Evolutionary conservation across 164 flowering plant species (phyloP).

Genomic region (Malania oleifera): DNA sequence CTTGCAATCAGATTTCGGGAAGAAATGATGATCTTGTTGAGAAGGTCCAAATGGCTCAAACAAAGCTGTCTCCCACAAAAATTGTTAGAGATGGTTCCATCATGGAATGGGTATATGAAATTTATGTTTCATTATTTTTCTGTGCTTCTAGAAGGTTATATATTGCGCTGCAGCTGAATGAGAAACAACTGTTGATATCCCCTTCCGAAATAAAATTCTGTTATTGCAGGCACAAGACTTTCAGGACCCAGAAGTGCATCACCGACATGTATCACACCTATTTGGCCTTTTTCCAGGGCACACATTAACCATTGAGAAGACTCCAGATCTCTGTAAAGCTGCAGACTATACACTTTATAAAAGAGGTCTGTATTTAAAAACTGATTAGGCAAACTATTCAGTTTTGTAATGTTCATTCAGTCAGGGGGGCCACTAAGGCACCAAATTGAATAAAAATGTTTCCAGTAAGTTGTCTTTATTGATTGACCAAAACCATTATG

Average conservation of each 20-base stretch:
- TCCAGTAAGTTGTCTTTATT: too few relatives aligned
- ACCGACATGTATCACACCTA: slow-evolving; percentile 85
- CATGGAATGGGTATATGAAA: slow-evolving; percentile 82
- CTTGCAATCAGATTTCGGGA: slow-evolving; percentile 55
- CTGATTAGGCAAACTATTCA: not conserved
- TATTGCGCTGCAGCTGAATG: too few relatives aligned
- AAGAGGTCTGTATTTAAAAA: slow-evolving; percentile 54
- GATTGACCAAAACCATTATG: too few relatives aligned
- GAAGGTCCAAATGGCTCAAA: slow-evolving; percentile 51
- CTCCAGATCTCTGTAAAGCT: slow-evolving; percentile 83
- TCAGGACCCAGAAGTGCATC: slow-evolving; percentile 76
- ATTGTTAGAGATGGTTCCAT: slow-evolving; percentile 85
- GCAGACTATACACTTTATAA: slow-evolving; percentile 63
- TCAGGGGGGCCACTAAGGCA: not conserved
- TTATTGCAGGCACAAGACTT: slow-evolving; percentile 74
- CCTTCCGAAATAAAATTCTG: slow-evolving; percentile 2
- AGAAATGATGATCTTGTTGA: slow-evolving; percentile 44
- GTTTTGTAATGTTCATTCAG: not conserved
- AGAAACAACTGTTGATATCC: not conserved
- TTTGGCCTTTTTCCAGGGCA: slow-evolving; percentile 94
- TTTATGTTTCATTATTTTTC: not conserved
- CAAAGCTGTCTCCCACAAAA: slow-evolving; percentile 55
- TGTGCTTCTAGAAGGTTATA: not conserved
- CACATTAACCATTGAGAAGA: slow-evolving; percentile 61
- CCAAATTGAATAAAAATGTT: not conserved